Conservation (phyloP, 805 yeast genomes). For the Sugiyamaella valdiviana region DNA sequence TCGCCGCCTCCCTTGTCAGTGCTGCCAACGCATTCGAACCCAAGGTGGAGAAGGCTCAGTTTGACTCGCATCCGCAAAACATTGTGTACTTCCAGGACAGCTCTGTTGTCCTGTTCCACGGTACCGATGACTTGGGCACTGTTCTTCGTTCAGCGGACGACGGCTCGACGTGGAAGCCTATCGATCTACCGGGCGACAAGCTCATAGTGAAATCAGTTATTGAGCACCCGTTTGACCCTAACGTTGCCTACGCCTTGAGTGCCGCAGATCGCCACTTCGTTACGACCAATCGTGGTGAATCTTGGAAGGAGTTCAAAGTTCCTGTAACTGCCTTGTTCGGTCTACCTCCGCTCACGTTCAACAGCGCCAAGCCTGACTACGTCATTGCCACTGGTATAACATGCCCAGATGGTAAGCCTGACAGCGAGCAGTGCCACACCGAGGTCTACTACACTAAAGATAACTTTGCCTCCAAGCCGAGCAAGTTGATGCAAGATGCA, state of each 20-base stretch:
- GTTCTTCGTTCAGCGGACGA: conserved; percentile 44
- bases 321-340: conserved; percentile 17
- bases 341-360: not conserved
- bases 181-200: conserved; percentile 30
- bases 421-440: conserved; percentile 32
- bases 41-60: conserved; percentile 7
- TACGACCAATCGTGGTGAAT: conserved; percentile 39
- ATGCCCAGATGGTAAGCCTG: conserved; percentile 30
- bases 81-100: conserved; percentile 33
- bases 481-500: conserved; percentile 30
- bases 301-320: conserved; percentile 37
- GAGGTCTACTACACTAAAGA: conserved; percentile 41
- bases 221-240: conserved; percentile 36
- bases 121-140: conserved; percentile 18
- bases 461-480: conserved; percentile 36
- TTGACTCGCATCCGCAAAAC: conserved; percentile 19
- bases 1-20: not conserved
- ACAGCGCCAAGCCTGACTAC: conserved; percentile 28
- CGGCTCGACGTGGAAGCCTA: conserved; percentile 39
- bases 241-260: conserved; percentile 37
- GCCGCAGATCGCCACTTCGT: conserved; percentile 32
- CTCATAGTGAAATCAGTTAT: conserved; percentile 29
- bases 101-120: conserved; percentile 26
- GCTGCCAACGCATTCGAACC: conserved; percentile 14
- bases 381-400: conserved; percentile 35